A percentile compares a stretch with the other conserved stretches of the same genome.
phyloP scores from a whole-genome alignment of 805 yeast species.

The Peterozyma xylosa region DNA sequence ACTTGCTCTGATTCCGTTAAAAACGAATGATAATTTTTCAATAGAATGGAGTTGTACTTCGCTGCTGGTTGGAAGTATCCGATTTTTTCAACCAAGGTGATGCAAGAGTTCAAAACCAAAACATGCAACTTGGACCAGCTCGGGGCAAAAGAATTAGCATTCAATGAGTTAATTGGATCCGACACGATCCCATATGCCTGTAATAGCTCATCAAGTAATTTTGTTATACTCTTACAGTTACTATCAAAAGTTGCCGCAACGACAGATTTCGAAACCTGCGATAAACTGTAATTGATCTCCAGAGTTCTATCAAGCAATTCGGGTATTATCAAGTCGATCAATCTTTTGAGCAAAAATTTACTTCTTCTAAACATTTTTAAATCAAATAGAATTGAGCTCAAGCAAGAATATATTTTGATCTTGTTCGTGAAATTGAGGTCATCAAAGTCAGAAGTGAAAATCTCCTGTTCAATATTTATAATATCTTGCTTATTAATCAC shows the following conservation, averaged over 20 bases:
- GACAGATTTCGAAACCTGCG: not conserved
- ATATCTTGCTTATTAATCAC: slow-evolving; percentile 30
- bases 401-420: slow-evolving; percentile 52
- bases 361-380: slow-evolving; percentile 60
- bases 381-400: slow-evolving; percentile 57
- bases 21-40: slow-evolving; percentile 48
- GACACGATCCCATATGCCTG: slow-evolving; percentile 45
- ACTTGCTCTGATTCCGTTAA: slow-evolving; percentile 54
- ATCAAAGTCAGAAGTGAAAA: slow-evolving; percentile 36
- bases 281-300: slow-evolving; percentile 6
- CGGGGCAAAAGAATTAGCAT: slow-evolving; percentile 18
- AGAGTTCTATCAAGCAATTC: slow-evolving; percentile 18
- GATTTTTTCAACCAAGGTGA: slow-evolving; percentile 26
- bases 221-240: slow-evolving; percentile 7
- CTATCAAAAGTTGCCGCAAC: slow-evolving; percentile 1
- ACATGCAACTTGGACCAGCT: slow-evolving; percentile 55
- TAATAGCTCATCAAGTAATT: slow-evolving; percentile 40
- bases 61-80: slow-evolving; percentile 36
- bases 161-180: slow-evolving; percentile 23
- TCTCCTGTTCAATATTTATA: slow-evolving; percentile 34
- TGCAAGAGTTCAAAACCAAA: slow-evolving; percentile 29
- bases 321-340: slow-evolving; percentile 46
- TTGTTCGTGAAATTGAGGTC: slow-evolving; percentile 45
- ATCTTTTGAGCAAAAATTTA: slow-evolving; percentile 59
- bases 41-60: slow-evolving; percentile 42